These are phyloP conservation scores for Aureobasidium leucospermi DNA, from an alignment of 2,329 filamentous ascomycete genomes.

Conservation along the genomic window DNA sequence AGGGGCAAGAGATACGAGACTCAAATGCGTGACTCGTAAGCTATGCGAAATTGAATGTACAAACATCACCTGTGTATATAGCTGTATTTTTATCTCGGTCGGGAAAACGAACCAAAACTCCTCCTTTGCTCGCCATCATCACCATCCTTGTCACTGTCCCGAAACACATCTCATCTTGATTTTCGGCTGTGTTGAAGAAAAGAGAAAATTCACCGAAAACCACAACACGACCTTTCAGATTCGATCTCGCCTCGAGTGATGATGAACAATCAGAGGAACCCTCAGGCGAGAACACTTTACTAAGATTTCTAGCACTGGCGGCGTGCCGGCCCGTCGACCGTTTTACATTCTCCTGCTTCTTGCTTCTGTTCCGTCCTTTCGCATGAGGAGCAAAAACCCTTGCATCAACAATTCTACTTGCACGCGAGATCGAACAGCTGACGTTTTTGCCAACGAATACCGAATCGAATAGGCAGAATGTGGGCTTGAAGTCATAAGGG, in stretches of 20 bases:
- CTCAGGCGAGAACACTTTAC: constrained; percentile 1
- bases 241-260: not conserved
- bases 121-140: not conserved
- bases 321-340: constrained; percentile 4
- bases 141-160: not conserved
- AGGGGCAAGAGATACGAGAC: constrained; percentile 89
- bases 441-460: not conserved
- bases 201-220: not conserved
- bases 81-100: constrained; percentile 3
- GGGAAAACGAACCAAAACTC: not conserved
- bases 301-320: not conserved
- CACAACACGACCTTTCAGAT: not conserved
- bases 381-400: not conserved
- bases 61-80: not conserved
- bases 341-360: constrained; percentile 7
- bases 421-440: constrained; percentile 5
- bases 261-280: not conserved
- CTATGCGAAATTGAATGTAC: not conserved
- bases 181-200: not conserved
- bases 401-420: not conserved
- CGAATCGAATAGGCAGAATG: not conserved
- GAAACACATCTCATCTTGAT: not conserved
- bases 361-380: not conserved
- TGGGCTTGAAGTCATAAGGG: not conserved
- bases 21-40: constrained; percentile 8